Evolutionary conservation across 495 filamentous ascomycete genomes (phyloP).

Genomic region (Penicillium simplicissimum): DNA sequence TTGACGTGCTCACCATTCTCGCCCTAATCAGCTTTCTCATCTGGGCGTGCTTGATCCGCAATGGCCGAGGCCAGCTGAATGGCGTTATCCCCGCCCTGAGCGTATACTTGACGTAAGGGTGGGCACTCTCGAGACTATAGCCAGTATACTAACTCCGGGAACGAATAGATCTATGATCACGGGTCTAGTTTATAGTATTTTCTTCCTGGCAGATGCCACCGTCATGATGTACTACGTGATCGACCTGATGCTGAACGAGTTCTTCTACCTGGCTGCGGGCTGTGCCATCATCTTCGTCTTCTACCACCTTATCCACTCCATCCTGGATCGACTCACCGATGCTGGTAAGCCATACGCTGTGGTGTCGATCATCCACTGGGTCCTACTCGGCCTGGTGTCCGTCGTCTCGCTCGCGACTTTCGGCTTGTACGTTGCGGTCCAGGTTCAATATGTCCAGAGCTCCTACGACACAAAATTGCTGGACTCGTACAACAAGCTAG

Average conservation of each 20-base stretch:
- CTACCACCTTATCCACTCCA: constrained; percentile 24
- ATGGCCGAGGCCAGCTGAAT: constrained; percentile 13
- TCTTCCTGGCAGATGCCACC: constrained; percentile 18
- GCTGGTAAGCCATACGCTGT: constrained; percentile 20
- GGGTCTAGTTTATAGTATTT: constrained; percentile 13
- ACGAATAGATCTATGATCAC: neutral
- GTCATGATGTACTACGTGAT: constrained; percentile 28
- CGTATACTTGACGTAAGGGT: constrained; percentile 19
- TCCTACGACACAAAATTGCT: neutral
- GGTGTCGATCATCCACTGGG: constrained; percentile 23
- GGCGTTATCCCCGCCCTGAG: constrained; percentile 11
- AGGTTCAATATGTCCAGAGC: constrained; percentile 13
- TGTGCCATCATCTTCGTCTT: constrained; percentile 25
- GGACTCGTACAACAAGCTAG: constrained; percentile 6
- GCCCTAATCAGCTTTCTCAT: constrained; percentile 23
- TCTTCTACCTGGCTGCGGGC: constrained; percentile 19
- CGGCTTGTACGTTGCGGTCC: constrained; percentile 16
- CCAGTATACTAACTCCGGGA: neutral
- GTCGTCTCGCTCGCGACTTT: constrained; percentile 20
- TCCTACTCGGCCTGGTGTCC: constrained; percentile 16
- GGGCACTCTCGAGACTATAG: too few species aligned
- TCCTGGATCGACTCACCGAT: constrained; percentile 22
- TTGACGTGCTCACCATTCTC: constrained; percentile 21
- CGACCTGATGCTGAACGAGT: constrained; percentile 20
- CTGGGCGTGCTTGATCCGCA: constrained; percentile 27